These are phyloP conservation scores for Sugiyamaella japonica DNA, from an alignment of 1,139 yeast genomes.

Conservation along the genomic window DNA sequence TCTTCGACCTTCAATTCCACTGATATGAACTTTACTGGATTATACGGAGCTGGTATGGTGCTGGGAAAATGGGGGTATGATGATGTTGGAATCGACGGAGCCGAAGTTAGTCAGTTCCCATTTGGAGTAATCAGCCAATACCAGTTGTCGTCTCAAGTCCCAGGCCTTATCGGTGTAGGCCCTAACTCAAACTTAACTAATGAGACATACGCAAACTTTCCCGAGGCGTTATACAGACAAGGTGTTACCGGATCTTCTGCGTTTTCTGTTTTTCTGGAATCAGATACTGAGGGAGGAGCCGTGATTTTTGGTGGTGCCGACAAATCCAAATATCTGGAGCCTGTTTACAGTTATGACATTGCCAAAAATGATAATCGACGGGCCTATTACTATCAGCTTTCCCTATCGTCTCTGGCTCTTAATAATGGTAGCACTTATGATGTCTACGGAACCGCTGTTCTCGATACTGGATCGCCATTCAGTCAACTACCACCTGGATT, in stretches of 20 bases:
- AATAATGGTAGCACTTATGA: slow-evolving; percentile 28
- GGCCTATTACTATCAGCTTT: slow-evolving; percentile 31
- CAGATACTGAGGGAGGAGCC: slow-evolving; percentile 45
- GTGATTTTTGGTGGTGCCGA: slow-evolving; percentile 41
- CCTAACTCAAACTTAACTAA: slow-evolving; percentile 35
- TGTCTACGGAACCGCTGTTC: slow-evolving; percentile 43
- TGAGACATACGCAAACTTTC: slow-evolving; percentile 55
- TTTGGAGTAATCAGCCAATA: slow-evolving; percentile 47
- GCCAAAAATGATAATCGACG: slow-evolving; percentile 15
- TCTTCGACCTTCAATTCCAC: slow-evolving; percentile 29
- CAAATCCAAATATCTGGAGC: slow-evolving; percentile 45
- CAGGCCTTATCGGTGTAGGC: slow-evolving; percentile 40
- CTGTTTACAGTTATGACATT: slow-evolving; percentile 34
- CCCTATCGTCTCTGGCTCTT: slow-evolving; percentile 28
- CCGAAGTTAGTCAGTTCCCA: slow-evolving; percentile 48
- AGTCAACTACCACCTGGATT: slow-evolving; percentile 37
- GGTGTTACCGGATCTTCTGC: slow-evolving; percentile 56
- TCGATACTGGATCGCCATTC: slow-evolving; percentile 53
- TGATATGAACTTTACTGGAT: slow-evolving; percentile 42
- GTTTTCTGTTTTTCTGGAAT: slow-evolving; percentile 49
- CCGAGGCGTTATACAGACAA: slow-evolving; percentile 53
- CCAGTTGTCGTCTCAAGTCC: slow-evolving; percentile 37
- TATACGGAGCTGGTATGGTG: slow-evolving; percentile 68
- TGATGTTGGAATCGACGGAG: slow-evolving; percentile 46
- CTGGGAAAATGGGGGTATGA: slow-evolving; percentile 68